phyloP scores from a whole-genome alignment of 805 yeast genomes.

The Grigorovia jiainica region DNA sequence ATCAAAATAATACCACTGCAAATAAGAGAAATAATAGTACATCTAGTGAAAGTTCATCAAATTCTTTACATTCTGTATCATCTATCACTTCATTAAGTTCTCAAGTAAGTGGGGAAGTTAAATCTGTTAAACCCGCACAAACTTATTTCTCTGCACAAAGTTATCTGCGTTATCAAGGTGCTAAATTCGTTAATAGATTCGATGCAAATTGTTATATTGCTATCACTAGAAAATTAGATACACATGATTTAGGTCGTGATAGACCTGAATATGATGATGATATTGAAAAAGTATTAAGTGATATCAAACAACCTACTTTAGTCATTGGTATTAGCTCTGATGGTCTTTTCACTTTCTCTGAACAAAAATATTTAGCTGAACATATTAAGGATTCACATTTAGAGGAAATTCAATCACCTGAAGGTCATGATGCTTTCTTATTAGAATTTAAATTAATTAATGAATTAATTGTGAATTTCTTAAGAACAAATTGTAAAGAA shows the following conservation, averaged over 20 bases:
- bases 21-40: constrained; percentile 5
- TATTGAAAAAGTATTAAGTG: constrained; percentile 40
- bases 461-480: constrained; percentile 56
- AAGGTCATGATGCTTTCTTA: constrained; percentile 95
- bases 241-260: constrained; percentile 87
- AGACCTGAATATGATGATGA: constrained; percentile 36
- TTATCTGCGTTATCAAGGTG: constrained; percentile 88
- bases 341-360: constrained; percentile 85
- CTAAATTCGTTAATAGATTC: constrained; percentile 78
- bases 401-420: constrained; percentile 76
- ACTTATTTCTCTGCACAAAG: constrained; percentile 89
- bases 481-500: constrained; percentile 47
- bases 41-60: constrained; percentile 12
- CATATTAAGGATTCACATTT: constrained; percentile 60
- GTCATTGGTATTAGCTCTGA: constrained; percentile 87
- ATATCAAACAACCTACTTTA: constrained; percentile 65
- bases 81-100: constrained; percentile 25
- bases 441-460: constrained; percentile 82
- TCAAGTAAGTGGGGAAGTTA: constrained; percentile 13
- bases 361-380: constrained; percentile 76
- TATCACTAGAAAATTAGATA: constrained; percentile 85
- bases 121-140: constrained; percentile 31
- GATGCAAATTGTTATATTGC: constrained; percentile 97
- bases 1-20: constrained; percentile 1
- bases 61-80: constrained; percentile 23